Percentiles rank a stretch among this genome's conserved stretches.
Evolutionary conservation across 164 flowering plant genomes (phyloP).

Genomic region (Magnolia officinalis): DNA sequence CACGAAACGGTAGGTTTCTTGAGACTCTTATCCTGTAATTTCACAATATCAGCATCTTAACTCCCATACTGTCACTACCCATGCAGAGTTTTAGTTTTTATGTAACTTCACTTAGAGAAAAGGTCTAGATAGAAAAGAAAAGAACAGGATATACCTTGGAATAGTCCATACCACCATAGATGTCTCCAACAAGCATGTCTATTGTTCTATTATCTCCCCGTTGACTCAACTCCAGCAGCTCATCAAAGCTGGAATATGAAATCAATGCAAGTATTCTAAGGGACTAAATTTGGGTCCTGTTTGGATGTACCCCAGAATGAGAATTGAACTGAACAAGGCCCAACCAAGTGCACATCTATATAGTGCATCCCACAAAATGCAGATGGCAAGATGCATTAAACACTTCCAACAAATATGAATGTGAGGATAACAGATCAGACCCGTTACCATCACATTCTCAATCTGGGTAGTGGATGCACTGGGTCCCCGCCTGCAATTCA

Average conservation of each 20-base stretch:
- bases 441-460: too few relatives aligned
- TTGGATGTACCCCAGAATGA: neutral
- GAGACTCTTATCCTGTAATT: neutral
- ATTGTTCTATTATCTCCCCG: conserved; percentile 80
- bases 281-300: neutral
- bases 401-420: neutral
- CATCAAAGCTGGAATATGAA: conserved; percentile 70
- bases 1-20: neutral
- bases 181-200: conserved; percentile 98
- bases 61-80: neutral
- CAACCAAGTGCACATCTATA: neutral
- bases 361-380: neutral
- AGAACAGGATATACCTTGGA: conserved; percentile 52
- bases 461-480: too few relatives aligned
- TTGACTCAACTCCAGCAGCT: conserved; percentile 90
- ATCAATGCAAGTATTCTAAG: neutral
- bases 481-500: too few relatives aligned
- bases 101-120: neutral
- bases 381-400: neutral
- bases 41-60: neutral
- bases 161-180: conserved; percentile 95
- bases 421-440: neutral
- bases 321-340: neutral
- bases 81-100: neutral
- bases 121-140: neutral